phyloP scores from a whole-genome alignment of 2,329 filamentous ascomycete genomes.

The Epicoccum sorghinum region DNA sequence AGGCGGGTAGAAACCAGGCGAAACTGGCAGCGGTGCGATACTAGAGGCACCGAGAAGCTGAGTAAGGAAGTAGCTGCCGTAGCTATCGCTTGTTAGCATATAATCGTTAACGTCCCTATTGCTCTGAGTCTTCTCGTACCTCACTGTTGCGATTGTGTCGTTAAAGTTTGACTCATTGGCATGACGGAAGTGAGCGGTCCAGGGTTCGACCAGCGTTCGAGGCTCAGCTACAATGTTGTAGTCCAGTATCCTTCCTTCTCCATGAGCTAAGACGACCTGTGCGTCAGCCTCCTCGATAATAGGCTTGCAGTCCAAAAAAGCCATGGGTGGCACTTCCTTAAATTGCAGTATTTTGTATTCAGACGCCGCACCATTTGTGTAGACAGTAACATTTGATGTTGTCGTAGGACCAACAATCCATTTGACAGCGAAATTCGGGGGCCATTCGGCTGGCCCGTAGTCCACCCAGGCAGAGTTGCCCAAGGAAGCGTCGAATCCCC shows the following conservation, averaged over 20 bases:
- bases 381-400: neutral
- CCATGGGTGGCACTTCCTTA: constrained; percentile 11
- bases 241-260: constrained; percentile 10
- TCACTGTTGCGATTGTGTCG: neutral
- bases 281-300: constrained; percentile 18
- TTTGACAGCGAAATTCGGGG: constrained; percentile 7
- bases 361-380: neutral
- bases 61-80: constrained; percentile 1
- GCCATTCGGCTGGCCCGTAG: neutral
- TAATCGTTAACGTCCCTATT: neutral
- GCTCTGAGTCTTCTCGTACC: neutral
- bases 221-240: constrained; percentile 12
- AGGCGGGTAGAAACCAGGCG: neutral
- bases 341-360: constrained; percentile 3
- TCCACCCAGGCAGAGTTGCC: neutral
- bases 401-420: constrained; percentile 6
- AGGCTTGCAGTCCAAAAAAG: constrained; percentile 21
- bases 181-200: neutral
- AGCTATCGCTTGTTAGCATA: neutral
- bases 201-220: neutral
- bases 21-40: neutral
- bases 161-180: neutral
- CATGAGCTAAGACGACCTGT: constrained; percentile 14
- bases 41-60: constrained; percentile 3
- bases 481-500: neutral